Evolutionary conservation across 1,139 yeast species (phyloP).

Genomic region (Sugiyamaella paludigena): DNA sequence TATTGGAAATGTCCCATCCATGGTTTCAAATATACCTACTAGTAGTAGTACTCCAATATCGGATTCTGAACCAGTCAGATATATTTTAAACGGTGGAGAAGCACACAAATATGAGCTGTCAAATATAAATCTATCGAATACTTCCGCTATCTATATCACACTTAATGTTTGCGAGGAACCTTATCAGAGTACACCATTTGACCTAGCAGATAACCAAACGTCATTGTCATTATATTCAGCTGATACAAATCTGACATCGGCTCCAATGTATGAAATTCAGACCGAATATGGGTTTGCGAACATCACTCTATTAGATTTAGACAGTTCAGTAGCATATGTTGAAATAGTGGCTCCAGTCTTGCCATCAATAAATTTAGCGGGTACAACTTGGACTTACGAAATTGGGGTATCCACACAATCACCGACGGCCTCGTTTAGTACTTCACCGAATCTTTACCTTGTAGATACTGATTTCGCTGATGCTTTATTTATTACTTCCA

Average conservation of each 20-base stretch:
- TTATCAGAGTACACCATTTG: constrained; percentile 10
- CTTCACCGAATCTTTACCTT: constrained; percentile 54
- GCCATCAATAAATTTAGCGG: constrained; percentile 1
- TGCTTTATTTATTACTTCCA: constrained; percentile 68
- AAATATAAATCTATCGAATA: constrained; percentile 14
- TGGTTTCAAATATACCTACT: not conserved
- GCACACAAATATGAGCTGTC: constrained; percentile 26
- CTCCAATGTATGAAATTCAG: constrained; percentile 12
- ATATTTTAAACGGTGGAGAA: constrained; percentile 31
- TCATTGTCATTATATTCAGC: constrained; percentile 22
- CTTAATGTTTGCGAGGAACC: constrained; percentile 27
- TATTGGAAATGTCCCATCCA: not conserved
- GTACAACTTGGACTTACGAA: constrained; percentile 46
- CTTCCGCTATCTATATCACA: constrained; percentile 21
- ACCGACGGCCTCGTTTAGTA: constrained; percentile 70
- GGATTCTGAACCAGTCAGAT: constrained; percentile 26
- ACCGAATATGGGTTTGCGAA: constrained; percentile 30
- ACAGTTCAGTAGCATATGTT: constrained; percentile 18
- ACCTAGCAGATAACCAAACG: constrained; percentile 14
- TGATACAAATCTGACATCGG: constrained; percentile 12
- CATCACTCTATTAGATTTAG: constrained; percentile 21
- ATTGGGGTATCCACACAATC: constrained; percentile 68
- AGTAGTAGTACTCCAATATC: constrained; percentile 22
- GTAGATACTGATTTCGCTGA: constrained; percentile 74
- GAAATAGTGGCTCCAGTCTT: constrained; percentile 25